phyloP scores from a whole-genome alignment of 495 filamentous ascomycete genomes.

The Halenospora varia region DNA sequence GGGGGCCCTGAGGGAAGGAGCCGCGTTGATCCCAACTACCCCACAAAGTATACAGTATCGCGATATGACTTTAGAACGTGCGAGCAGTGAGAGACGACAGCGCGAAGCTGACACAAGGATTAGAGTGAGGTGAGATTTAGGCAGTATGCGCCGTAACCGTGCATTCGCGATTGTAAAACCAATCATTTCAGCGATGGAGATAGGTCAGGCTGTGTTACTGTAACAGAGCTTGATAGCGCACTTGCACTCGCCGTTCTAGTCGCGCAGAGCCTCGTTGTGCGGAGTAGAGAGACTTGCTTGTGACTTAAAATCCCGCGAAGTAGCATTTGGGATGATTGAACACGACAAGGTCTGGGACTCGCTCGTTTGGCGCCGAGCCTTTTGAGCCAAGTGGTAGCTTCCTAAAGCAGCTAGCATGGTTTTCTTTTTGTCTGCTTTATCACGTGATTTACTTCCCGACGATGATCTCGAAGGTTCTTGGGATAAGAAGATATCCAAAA shows the following conservation, averaged over 20 bases:
- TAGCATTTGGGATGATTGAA: background rate
- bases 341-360: background rate
- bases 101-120: background rate
- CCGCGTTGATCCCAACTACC: too few relatives aligned
- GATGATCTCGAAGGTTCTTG: too few relatives aligned
- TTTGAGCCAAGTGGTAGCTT: background rate
- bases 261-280: background rate
- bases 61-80: too few relatives aligned
- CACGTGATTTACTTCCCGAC: too few relatives aligned
- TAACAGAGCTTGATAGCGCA: background rate
- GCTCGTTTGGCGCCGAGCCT: background rate
- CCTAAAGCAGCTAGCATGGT: background rate
- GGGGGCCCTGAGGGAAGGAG: too few relatives aligned
- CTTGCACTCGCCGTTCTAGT: background rate
- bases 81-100: background rate
- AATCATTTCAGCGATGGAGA: background rate
- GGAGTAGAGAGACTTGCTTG: background rate
- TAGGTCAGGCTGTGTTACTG: background rate
- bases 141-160: constrained; percentile 1
- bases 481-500: too few relatives aligned
- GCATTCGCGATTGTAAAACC: background rate
- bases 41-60: too few relatives aligned
- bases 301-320: background rate
- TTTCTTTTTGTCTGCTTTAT: too few relatives aligned
- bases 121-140: background rate